Conservation (phyloP, 2,329 filamentous ascomycete genomes). For the Sporothrix curviconia region DNA sequence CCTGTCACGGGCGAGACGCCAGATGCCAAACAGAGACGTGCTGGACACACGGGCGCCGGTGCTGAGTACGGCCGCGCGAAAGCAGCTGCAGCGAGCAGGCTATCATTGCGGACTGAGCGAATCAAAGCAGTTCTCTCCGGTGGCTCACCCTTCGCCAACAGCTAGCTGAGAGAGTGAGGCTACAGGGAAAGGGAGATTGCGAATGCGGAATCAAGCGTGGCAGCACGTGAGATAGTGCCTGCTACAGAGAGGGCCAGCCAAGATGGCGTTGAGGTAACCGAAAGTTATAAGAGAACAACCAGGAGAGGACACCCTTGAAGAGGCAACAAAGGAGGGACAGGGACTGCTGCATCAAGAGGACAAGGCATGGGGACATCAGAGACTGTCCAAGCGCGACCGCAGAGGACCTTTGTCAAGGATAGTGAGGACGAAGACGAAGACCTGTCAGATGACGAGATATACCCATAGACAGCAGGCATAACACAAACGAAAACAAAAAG, state of each 20-base stretch:
- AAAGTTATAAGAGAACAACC: too few relatives aligned
- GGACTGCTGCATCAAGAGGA: too few relatives aligned
- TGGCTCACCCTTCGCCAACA: constrained; percentile 53
- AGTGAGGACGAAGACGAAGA: constrained; percentile 18
- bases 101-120: constrained; percentile 8
- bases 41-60: constrained; percentile 33
- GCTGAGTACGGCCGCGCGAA: constrained; percentile 36
- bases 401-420: constrained; percentile 17
- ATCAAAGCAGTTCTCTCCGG: constrained; percentile 51
- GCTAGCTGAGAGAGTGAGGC: not conserved
- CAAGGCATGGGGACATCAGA: too few relatives aligned
- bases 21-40: not conserved
- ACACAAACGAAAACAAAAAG: not conserved
- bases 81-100: constrained; percentile 17
- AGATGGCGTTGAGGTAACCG: too few relatives aligned
- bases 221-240: too few relatives aligned
- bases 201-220: too few relatives aligned
- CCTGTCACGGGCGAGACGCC: constrained; percentile 37
- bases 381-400: too few relatives aligned
- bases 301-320: too few relatives aligned
- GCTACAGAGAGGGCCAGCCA: too few relatives aligned
- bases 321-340: too few relatives aligned
- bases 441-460: constrained; percentile 3
- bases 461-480: not conserved
- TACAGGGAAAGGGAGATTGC: not conserved